Evolutionary conservation across 768 basidiomycete species (phyloP), one percentile per base, ranked within the genome.

Genomic region (Psilocybe azurescens): DNA sequence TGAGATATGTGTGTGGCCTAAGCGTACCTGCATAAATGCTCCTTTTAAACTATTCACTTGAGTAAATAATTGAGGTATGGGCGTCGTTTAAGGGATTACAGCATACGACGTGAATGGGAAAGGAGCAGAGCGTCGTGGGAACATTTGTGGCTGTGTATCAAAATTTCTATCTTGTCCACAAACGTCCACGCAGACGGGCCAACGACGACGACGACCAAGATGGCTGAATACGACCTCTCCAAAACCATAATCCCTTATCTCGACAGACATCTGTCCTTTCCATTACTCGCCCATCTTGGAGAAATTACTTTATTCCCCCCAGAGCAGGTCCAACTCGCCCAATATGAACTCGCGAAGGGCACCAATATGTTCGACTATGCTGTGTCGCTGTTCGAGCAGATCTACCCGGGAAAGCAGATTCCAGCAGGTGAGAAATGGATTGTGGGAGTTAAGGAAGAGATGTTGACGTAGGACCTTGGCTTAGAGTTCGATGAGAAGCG

Each of bases 301-400:
- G 90, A 93, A 62, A 85, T 82, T 8, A 85, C 86, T 16, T 77
- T 92, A 44, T 98, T 95, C 75, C 83, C 93, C 1, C 81, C 83
- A 20, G 83, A 91, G 46, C 88, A 99, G 67, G 85, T 99, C 60
- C 87, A 89, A 60, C 79, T 87, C 44, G 97, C 97, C 39, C 97
- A 98, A 79, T 97, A 97, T 90, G 95, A 98, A 71, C 89, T 99
- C 57, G 93, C 95, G 58, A 97, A 94, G 73, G 93, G 90, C 64
- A 99, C 97, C 50, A 98, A 99, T 76, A 98, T 99, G 96, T 90
- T 97, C 61, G 96, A 97, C 75, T 99, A 97, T 70, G 89, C 93
- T 28, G 86, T 89, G 62, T 84, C 83, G 65, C 78, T 98, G 68
- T 94, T 94, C 70, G 78, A 89, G 68, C 88, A 93, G 78, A 77